A percentile compares a stretch with the other conserved stretches of the same genome.
These are phyloP conservation scores for Scedosporium boydii DNA, from an alignment of 2,329 filamentous ascomycete genomes.

Conservation along the genomic window DNA sequence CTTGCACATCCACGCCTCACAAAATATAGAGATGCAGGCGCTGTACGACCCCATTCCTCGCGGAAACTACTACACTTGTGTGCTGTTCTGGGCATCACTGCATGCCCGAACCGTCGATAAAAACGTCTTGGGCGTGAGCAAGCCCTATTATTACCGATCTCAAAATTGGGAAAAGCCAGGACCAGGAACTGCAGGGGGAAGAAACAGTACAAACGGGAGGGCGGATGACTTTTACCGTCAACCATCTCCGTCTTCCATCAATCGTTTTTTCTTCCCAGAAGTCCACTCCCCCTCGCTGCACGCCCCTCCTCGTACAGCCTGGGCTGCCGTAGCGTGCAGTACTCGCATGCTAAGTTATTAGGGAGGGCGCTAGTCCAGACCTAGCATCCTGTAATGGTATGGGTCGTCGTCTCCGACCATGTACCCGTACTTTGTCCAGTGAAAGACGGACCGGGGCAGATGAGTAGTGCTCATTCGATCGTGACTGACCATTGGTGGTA, in stretches of 20 bases:
- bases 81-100: constrained; percentile 2
- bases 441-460: background rate
- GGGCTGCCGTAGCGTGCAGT: background rate
- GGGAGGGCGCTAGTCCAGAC: background rate
- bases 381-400: background rate
- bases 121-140: background rate
- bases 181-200: background rate
- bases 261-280: background rate
- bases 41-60: background rate
- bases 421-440: background rate
- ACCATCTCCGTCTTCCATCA: background rate
- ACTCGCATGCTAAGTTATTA: background rate
- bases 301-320: background rate
- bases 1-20: background rate
- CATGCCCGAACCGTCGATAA: background rate
- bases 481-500: background rate
- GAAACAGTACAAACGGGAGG: background rate
- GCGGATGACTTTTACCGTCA: background rate
- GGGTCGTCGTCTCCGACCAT: background rate
- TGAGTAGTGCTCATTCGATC: background rate
- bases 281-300: background rate
- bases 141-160: background rate
- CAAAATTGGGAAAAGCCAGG: background rate
- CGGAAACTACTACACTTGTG: background rate
- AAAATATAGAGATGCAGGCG: background rate